These are phyloP conservation scores for Helotiales sp. DNA, from an alignment of 2,329 filamentous ascomycete genomes.

Conservation along the genomic window DNA sequence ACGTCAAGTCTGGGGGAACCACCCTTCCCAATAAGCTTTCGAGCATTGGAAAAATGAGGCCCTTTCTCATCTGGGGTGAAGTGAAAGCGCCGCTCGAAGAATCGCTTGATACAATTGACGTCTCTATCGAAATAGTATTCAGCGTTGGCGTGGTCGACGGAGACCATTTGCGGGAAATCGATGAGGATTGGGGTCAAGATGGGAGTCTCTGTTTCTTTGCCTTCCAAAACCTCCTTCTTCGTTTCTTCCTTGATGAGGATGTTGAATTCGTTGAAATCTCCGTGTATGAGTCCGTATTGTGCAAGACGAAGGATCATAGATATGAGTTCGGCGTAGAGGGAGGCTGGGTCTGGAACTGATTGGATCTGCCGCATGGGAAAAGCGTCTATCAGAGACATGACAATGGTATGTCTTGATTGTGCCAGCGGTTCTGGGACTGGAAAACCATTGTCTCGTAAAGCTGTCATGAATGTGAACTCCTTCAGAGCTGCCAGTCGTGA, in stretches of 20 bases:
- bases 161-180: conserved; percentile 98
- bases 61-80: conserved; percentile 82
- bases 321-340: conserved; percentile 90
- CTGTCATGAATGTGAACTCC: conserved; percentile 93
- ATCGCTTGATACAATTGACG: conserved; percentile 91
- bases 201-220: conserved; percentile 46
- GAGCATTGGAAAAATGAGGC: conserved; percentile 82
- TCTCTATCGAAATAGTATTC: conserved; percentile 98
- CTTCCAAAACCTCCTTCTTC: conserved; percentile 36
- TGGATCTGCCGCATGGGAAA: conserved; percentile 90
- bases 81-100: conserved; percentile 85
- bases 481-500: conserved; percentile 89
- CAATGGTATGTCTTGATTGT: conserved; percentile 91
- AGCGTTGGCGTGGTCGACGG: conserved; percentile 88
- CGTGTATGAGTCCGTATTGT: conserved; percentile 87
- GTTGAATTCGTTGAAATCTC: conserved; percentile 99
- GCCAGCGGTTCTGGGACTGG: conserved; percentile 84
- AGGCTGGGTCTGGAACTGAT: conserved; percentile 76
- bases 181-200: conserved; percentile 80
- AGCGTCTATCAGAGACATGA: conserved; percentile 93
- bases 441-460: conserved; percentile 79
- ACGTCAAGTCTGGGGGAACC: conserved; percentile 75
- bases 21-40: conserved; percentile 68
- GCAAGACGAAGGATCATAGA: conserved; percentile 81
- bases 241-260: conserved; percentile 82